Conservation (phyloP, 2,329 filamentous ascomycete species). For the Pseudogymnoascus sp. region DNA sequence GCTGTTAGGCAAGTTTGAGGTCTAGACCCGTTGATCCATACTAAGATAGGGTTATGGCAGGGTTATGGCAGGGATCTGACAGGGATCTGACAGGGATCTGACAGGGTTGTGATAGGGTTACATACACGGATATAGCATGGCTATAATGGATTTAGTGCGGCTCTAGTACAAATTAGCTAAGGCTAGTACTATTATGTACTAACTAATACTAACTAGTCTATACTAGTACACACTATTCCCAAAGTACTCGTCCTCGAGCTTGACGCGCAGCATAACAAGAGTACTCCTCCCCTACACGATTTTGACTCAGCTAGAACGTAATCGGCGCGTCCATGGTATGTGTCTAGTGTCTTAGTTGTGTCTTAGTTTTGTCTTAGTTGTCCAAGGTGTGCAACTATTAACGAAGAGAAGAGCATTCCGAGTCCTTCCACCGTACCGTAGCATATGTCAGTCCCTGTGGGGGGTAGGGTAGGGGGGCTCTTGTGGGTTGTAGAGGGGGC, state of each 20-base stretch:
- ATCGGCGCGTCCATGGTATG: not conserved
- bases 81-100: not conserved
- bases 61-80: not conserved
- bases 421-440: not conserved
- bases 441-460: not conserved
- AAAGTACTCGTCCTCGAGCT: not conserved
- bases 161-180: not conserved
- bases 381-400: not conserved
- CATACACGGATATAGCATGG: not conserved
- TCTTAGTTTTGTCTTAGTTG: too few species aligned
- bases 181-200: not conserved
- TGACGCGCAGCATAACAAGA: not conserved
- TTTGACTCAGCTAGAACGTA: not conserved
- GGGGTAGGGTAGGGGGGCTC: not conserved
- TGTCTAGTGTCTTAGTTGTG: too few species aligned
- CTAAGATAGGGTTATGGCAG: not conserved
- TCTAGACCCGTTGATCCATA: not conserved
- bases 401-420: not conserved
- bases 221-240: not conserved
- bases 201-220: not conserved
- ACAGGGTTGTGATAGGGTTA: not conserved
- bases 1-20: not conserved
- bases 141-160: not conserved
- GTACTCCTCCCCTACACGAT: not conserved
- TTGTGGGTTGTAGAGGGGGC: not conserved